phyloP scores from a whole-genome alignment of 768 basidiomycete genomes.

The Clavulina sp. region DNA sequence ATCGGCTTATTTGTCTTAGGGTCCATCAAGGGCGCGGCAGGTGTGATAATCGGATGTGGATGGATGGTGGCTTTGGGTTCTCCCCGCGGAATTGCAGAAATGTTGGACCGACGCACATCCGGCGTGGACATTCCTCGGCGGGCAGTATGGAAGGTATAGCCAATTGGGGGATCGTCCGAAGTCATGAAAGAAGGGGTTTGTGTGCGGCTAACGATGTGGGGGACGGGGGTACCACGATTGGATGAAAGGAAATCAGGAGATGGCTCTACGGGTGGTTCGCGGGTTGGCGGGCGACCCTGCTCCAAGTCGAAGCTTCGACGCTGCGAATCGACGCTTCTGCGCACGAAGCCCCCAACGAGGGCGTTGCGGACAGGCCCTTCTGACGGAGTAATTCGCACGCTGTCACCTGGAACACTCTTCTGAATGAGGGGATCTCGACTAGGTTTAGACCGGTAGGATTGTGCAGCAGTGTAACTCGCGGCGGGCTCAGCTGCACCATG shows the following conservation, averaged over 20 bases:
- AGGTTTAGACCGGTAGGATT: slow-evolving; percentile 1
- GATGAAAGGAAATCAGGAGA: too few species aligned
- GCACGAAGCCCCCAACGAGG: neutral
- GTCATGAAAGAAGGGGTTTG: too few species aligned
- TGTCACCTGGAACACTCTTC: too few species aligned
- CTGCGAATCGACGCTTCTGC: neutral
- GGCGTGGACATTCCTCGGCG: too few species aligned
- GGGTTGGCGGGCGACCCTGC: too few species aligned
- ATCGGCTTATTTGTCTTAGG: slow-evolving; percentile 26
- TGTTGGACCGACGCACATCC: neutral
- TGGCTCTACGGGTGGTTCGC: too few species aligned
- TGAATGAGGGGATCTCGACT: neutral
- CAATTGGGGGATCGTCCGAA: too few species aligned
- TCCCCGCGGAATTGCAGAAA: neutral
- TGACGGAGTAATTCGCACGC: too few species aligned
- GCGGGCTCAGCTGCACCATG: slow-evolving; percentile 14
- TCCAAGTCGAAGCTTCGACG: neutral
- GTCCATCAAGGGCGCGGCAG: slow-evolving; percentile 18
- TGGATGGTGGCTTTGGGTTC: neutral
- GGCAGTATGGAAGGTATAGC: too few species aligned
- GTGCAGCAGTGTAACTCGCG: slow-evolving; percentile 8
- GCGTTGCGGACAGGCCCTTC: neutral
- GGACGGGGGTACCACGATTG: too few species aligned
- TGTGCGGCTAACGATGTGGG: too few species aligned
- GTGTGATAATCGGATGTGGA: slow-evolving; percentile 7